A percentile compares a stretch with the other conserved stretches of the same genome.
Conservation (phyloP, 768 basidiomycete genomes). For the Hericium coralloides region DNA sequence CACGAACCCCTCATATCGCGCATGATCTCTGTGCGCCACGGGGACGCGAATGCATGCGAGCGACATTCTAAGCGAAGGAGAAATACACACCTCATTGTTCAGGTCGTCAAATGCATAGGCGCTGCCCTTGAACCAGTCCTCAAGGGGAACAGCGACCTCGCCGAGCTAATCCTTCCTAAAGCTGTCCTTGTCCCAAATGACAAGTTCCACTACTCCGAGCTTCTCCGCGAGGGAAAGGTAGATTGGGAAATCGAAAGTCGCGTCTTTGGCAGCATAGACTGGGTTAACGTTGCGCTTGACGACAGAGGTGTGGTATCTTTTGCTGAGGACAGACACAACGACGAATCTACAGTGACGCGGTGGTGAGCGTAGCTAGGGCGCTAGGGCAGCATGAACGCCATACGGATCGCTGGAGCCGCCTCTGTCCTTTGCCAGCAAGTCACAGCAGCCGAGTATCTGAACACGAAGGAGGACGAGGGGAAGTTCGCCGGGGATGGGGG, state of each 20-base stretch:
- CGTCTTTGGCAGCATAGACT: slow-evolving; percentile 51
- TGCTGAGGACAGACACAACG: slow-evolving; percentile 51
- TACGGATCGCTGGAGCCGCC: slow-evolving; percentile 74
- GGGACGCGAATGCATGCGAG: neutral
- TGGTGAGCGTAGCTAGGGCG: neutral
- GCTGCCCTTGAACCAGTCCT: slow-evolving; percentile 68
- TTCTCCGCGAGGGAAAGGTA: slow-evolving; percentile 67
- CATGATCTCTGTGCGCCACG: neutral
- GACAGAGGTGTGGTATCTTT: slow-evolving; percentile 64
- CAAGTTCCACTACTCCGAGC: slow-evolving; percentile 70
- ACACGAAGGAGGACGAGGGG: slow-evolving; percentile 61
- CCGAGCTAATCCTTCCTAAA: slow-evolving; percentile 91
- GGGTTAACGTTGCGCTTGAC: slow-evolving; percentile 68
- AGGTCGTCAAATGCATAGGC: slow-evolving; percentile 49
- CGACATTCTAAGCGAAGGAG: neutral
- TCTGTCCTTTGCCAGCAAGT: slow-evolving; percentile 55
- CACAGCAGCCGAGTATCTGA: slow-evolving; percentile 56
- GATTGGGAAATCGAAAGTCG: slow-evolving; percentile 87
- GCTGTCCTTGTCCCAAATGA: slow-evolving; percentile 92
- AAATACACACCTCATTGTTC: slow-evolving; percentile 53
- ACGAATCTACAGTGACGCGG: slow-evolving; percentile 44
- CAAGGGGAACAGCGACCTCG: slow-evolving; percentile 70
- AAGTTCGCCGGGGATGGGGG: slow-evolving; percentile 49
- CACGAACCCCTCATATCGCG: too few species aligned
- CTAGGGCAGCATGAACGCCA: slow-evolving; percentile 21